phyloP scores from a whole-genome alignment of 176 grass and related monocot species.

The Lolium perenne region DNA sequence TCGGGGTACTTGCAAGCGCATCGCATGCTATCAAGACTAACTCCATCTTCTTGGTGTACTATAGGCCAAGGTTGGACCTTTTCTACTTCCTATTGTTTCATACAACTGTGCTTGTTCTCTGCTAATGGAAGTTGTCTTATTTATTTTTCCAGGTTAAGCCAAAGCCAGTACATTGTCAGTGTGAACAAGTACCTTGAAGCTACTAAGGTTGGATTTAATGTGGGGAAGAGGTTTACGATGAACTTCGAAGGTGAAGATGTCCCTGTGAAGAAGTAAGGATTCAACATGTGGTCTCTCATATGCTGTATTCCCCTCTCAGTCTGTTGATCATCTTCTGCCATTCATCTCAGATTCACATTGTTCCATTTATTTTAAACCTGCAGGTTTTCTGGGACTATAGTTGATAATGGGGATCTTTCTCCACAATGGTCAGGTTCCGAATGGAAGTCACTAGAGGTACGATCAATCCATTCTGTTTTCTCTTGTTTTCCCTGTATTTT shows the following conservation, averaged over 20 bases:
- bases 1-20: slow-evolving; percentile 94
- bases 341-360: slow-evolving; percentile 13
- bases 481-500: neutral
- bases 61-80: slow-evolving; percentile 80
- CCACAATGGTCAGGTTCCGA: slow-evolving; percentile 86
- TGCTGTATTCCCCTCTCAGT: slow-evolving; percentile 37
- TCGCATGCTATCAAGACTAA: slow-evolving; percentile 88
- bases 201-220: slow-evolving; percentile 68
- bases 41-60: slow-evolving; percentile 92
- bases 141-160: slow-evolving; percentile 68
- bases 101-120: slow-evolving; percentile 1
- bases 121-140: neutral
- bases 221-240: slow-evolving; percentile 95
- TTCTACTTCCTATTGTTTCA: neutral
- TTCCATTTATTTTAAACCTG: slow-evolving; percentile 5
- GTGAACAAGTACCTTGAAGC: slow-evolving; percentile 82
- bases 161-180: slow-evolving; percentile 91
- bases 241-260: slow-evolving; percentile 97
- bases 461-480: neutral
- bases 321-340: slow-evolving; percentile 13
- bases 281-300: slow-evolving; percentile 19
- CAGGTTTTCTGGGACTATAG: slow-evolving; percentile 88
- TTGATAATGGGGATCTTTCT: slow-evolving; percentile 70
- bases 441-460: slow-evolving; percentile 90
- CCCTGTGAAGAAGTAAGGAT: slow-evolving; percentile 81